Conservation (phyloP, 75 land plant genomes). For the Ceratopteris richardii region DNA sequence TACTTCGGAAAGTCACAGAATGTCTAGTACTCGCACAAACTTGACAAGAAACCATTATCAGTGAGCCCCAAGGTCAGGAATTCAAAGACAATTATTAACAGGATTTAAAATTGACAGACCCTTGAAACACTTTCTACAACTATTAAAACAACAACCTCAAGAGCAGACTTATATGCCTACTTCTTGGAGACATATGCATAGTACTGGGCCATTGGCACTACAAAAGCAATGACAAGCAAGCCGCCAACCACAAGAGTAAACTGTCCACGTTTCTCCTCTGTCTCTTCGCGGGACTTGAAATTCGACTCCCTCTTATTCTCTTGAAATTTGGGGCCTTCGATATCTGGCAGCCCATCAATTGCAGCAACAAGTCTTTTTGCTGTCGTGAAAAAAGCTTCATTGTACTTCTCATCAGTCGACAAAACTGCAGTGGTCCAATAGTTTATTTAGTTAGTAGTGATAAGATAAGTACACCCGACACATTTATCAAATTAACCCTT, state of each 20-base stretch:
- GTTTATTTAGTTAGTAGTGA: not conserved
- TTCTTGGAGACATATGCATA: constrained; percentile 96
- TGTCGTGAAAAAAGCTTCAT: constrained; percentile 71
- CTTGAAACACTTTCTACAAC: no score
- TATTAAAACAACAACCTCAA: no score
- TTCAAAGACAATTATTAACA: no score
- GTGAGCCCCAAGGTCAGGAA: no score
- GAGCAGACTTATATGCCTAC: constrained; percentile 51
- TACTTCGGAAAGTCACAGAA: no score
- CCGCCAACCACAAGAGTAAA: constrained; percentile 92
- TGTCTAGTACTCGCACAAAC: no score
- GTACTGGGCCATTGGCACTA: constrained; percentile 99
- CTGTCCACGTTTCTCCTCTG: constrained; percentile 88
- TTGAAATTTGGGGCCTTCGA: constrained; percentile 77
- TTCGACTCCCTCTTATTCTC: constrained; percentile 92
- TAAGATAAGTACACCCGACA: no score
- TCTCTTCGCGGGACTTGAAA: constrained; percentile 84
- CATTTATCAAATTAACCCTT: no score
- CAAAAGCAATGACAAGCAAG: constrained; percentile 88
- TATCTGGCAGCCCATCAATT: constrained; percentile 80
- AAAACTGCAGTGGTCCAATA: constrained; percentile 79
- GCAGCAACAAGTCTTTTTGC: constrained; percentile 86
- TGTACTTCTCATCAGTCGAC: constrained; percentile 97
- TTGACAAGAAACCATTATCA: no score
- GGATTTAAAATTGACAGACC: no score